Evolutionary conservation across 805 yeast genomes (phyloP).

Genomic region (Teunomyces panamensis): DNA sequence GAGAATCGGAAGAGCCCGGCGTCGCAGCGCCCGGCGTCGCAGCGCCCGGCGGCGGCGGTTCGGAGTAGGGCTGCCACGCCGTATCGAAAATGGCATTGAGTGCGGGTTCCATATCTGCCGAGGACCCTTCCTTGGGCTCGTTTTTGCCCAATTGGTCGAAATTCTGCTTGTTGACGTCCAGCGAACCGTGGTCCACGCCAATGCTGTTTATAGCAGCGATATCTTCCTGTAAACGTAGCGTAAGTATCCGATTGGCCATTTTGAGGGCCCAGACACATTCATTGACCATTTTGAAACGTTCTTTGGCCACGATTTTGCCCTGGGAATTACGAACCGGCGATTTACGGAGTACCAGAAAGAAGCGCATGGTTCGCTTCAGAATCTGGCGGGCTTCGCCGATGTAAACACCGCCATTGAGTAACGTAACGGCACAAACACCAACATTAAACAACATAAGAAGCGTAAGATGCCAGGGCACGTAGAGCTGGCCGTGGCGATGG

Average conservation of each 20-base stretch:
- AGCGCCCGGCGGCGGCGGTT: not conserved
- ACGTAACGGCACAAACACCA: slow-evolving; percentile 39
- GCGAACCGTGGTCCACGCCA: slow-evolving; percentile 55
- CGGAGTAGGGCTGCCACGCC: not conserved
- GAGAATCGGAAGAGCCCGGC: not conserved
- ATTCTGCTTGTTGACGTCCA: slow-evolving; percentile 45
- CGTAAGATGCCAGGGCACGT: slow-evolving; percentile 53
- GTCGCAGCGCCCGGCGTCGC: not conserved
- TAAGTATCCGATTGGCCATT: slow-evolving; percentile 50
- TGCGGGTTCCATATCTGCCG: slow-evolving; percentile 2
- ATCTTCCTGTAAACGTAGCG: slow-evolving; percentile 45
- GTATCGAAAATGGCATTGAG: not conserved
- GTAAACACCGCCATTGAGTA: slow-evolving; percentile 42
- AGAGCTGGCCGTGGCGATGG: slow-evolving; percentile 24
- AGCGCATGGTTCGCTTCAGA: slow-evolving; percentile 20
- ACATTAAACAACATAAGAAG: slow-evolving; percentile 44
- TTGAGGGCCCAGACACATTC: slow-evolving; percentile 65
- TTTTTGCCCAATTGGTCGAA: slow-evolving; percentile 46
- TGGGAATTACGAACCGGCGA: slow-evolving; percentile 30
- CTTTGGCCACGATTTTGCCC: slow-evolving; percentile 28
- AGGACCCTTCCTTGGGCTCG: slow-evolving; percentile 5
- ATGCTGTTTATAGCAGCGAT: slow-evolving; percentile 31
- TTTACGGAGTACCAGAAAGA: slow-evolving; percentile 21
- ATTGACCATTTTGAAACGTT: slow-evolving; percentile 49
- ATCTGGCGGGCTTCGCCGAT: slow-evolving; percentile 21